These are phyloP conservation scores for Backusella australiensis DNA, from an alignment of 192 early-diverging fungal genomes.

Conservation along the genomic window DNA sequence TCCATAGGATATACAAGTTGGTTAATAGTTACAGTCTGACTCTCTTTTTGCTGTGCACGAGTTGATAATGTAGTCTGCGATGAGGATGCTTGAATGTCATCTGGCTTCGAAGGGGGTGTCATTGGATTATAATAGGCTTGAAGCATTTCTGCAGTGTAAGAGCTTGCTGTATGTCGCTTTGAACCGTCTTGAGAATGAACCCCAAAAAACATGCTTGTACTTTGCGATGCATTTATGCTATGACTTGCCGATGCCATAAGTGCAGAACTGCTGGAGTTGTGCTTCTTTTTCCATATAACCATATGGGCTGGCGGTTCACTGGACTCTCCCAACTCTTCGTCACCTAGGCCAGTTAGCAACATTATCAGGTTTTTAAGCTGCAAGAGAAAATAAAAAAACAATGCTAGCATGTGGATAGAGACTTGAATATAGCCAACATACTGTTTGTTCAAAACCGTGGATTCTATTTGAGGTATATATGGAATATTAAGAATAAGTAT, in stretches of 20 bases:
- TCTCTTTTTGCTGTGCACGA: neutral
- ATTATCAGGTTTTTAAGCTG: conserved; percentile 26
- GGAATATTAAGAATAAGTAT: conserved; percentile 38
- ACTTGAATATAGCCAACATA: conserved; percentile 44
- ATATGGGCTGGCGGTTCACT: conserved; percentile 4
- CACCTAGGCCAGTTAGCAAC: conserved; percentile 12
- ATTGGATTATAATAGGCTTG: neutral
- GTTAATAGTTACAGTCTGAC: neutral
- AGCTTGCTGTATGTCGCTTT: neutral
- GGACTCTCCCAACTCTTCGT: conserved; percentile 15
- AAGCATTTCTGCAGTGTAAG: neutral
- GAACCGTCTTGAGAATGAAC: neutral
- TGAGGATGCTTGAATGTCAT: neutral
- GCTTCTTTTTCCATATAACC: neutral
- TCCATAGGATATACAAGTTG: neutral
- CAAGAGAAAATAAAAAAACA: conserved; percentile 40
- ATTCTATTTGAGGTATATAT: conserved; percentile 29
- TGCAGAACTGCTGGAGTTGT: neutral
- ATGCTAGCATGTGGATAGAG: conserved; percentile 38
- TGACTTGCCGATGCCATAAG: neutral
- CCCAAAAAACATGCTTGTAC: neutral
- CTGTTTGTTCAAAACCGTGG: conserved; percentile 26
- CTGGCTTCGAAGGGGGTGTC: neutral
- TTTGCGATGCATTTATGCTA: neutral
- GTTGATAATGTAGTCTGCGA: neutral